phyloP scores from a whole-genome alignment of 2,329 filamentous ascomycete species.

The Teratosphaeria zuluensis region DNA sequence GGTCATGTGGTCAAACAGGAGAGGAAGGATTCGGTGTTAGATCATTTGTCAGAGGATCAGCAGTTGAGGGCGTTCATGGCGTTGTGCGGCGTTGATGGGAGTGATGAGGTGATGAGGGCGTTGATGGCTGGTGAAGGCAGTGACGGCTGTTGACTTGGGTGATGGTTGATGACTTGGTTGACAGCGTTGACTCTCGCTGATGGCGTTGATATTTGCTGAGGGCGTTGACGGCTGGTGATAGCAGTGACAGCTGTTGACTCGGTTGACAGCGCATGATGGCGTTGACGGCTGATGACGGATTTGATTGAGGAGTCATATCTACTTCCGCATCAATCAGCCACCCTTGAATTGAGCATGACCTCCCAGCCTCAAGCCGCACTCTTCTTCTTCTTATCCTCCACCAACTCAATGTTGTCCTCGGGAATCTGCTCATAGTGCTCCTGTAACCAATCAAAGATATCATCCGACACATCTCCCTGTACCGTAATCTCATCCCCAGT shows the following conservation, averaged over 20 bases:
- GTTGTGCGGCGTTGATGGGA: too few relatives aligned
- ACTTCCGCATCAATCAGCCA: background rate
- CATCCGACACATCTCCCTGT: constrained; percentile 91
- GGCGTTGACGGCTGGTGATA: too few relatives aligned
- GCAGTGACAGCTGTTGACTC: background rate
- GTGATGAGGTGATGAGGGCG: background rate
- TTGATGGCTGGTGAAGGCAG: background rate
- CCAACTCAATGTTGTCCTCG: constrained; percentile 86
- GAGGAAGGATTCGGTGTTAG: too few relatives aligned
- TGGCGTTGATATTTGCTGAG: background rate
- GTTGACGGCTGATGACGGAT: background rate
- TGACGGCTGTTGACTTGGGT: too few relatives aligned
- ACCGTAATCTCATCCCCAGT: constrained; percentile 82
- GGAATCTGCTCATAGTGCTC: constrained; percentile 87
- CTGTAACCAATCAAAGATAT: constrained; percentile 81
- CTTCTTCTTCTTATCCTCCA: constrained; percentile 96
- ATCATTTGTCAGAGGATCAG: too few relatives aligned
- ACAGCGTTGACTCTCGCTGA: background rate
- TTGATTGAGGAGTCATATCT: background rate
- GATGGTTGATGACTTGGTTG: too few relatives aligned
- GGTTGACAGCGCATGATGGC: background rate
- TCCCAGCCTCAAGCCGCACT: constrained; percentile 10
- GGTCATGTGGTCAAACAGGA: too few relatives aligned
- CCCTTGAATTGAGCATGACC: background rate
- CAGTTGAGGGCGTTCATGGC: too few relatives aligned